Evolutionary conservation across 495 filamentous ascomycete species (phyloP), one percentile per base, ranked within the genome.

Genomic region (Cetradonia linearis): DNA sequence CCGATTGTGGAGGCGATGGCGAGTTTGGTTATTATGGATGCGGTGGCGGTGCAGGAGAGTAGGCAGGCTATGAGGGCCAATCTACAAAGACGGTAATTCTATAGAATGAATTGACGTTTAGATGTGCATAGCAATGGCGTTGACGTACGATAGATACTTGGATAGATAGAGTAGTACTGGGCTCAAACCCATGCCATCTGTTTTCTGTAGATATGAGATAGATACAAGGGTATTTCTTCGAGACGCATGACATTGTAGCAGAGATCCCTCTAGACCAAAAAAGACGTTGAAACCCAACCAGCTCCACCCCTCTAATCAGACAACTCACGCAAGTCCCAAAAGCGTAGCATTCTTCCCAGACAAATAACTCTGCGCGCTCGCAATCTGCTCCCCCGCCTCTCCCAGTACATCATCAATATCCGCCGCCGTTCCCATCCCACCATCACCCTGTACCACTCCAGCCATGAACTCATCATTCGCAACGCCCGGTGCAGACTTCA

Each of bases 1-100:
- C 92, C 92, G 31, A 97, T 98, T 56, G 91, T 98, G 7, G 93
- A 98, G 76, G 84, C 90, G 40, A 98, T 98, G 93, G 88, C 92
- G 10, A 83, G 90, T 14, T 73, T 97, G 59, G 88, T 92, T 11
- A 73, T 98, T 33, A 92, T 96, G 78, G 93, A 98, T 74, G 85
- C 89, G n/a, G 72, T 95, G 59, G 75, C 95, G 75, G 85, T 87
- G 55, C 92, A 98, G 78, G 85, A 87, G 70, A 83, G 86, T 18
- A 76, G 91, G 25, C 75, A 78, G 33, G 27, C 42, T 14, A 53
- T 61, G 58, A 44, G 62, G 54, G 42, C 46, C 13, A 18, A 20
- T 31, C 44, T 64, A 9, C 56, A 53, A 40, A 44, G 30, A 5
- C 36, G 27, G 28, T 28, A 9, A 40, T 60, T 5, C 34, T 48